A percentile compares a stretch with the other conserved stretches of the same genome.
phyloP scores from a whole-genome alignment of 768 basidiomycete species.

The Amanita inopinata region DNA sequence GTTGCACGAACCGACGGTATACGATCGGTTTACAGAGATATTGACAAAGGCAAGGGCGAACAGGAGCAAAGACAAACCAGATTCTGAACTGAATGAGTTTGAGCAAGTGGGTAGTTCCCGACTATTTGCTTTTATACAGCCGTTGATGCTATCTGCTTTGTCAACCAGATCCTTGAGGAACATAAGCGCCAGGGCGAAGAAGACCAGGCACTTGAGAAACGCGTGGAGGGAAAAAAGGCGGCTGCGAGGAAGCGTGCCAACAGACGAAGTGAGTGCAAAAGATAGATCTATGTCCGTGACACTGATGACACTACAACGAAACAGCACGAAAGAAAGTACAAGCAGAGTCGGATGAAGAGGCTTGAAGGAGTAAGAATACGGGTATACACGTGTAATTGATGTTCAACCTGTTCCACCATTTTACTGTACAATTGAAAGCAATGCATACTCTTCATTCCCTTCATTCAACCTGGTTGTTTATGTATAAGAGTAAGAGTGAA shows the following conservation, averaged over 20 bases:
- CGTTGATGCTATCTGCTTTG: constrained; percentile 8
- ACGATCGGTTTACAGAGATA: constrained; percentile 77
- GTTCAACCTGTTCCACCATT: too few relatives aligned
- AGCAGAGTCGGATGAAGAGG: constrained; percentile 13
- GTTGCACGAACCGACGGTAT: constrained; percentile 81
- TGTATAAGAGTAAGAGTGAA: too few relatives aligned
- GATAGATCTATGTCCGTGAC: too few relatives aligned
- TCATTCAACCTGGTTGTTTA: too few relatives aligned
- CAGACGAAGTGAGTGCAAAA: constrained; percentile 25
- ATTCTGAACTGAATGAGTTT: constrained; percentile 91
- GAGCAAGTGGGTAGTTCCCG: constrained; percentile 47
- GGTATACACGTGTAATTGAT: not conserved
- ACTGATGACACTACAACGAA: too few relatives aligned
- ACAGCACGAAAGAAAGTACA: constrained; percentile 16
- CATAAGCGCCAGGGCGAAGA: constrained; percentile 80
- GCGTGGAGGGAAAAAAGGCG: constrained; percentile 76
- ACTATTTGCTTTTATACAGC: too few relatives aligned
- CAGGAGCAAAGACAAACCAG: constrained; percentile 88
- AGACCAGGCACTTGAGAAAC: constrained; percentile 83
- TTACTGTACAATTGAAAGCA: too few relatives aligned
- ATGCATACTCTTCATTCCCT: too few relatives aligned
- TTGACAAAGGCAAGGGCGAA: constrained; percentile 87
- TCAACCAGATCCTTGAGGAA: constrained; percentile 68
- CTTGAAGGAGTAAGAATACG: not conserved
- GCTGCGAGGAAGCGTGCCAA: constrained; percentile 66